A percentile compares a stretch with the other conserved stretches of the same genome.
phyloP scores from a whole-genome alignment of 106 monocot species.

The Alisma plantagoaquatica region DNA sequence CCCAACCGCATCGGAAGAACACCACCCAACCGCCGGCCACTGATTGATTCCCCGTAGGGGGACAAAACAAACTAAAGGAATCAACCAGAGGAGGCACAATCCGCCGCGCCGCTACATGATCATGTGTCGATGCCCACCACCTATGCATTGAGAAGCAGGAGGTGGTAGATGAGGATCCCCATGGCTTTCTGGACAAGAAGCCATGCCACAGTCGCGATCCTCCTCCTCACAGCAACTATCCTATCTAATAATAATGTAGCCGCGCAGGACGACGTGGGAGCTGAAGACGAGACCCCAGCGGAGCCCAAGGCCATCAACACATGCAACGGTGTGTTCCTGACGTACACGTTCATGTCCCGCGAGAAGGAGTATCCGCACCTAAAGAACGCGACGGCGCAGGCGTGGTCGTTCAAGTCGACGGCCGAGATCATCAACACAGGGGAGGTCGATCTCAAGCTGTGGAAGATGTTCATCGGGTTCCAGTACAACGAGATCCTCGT shows the following conservation, averaged over 20 bases:
- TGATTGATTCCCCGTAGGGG: too few relatives aligned
- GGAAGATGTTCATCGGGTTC: conserved; percentile 85
- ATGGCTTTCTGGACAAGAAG: neutral
- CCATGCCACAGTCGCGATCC: too few relatives aligned
- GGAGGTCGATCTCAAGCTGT: conserved; percentile 51
- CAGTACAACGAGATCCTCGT: conserved; percentile 87
- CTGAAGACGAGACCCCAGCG: conserved; percentile 1
- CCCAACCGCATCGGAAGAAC: too few relatives aligned
- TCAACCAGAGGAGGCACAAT: too few relatives aligned
- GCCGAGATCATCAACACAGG: conserved; percentile 74
- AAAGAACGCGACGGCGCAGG: conserved; percentile 85
- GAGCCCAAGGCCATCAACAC: conserved; percentile 33
- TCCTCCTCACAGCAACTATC: neutral
- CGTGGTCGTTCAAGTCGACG: conserved; percentile 73
- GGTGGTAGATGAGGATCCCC: too few relatives aligned
- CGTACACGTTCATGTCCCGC: conserved; percentile 52
- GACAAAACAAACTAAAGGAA: too few relatives aligned
- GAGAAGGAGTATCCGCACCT: conserved; percentile 64
- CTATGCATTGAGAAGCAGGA: too few relatives aligned
- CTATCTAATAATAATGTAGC: neutral
- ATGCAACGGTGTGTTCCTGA: conserved; percentile 55
- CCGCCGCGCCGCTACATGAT: too few relatives aligned
- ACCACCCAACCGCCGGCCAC: too few relatives aligned
- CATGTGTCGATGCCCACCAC: too few relatives aligned
- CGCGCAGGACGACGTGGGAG: conserved; percentile 32